Conservation (phyloP, 2,329 filamentous ascomycete species). For the Metarhizium guizhouense region DNA sequence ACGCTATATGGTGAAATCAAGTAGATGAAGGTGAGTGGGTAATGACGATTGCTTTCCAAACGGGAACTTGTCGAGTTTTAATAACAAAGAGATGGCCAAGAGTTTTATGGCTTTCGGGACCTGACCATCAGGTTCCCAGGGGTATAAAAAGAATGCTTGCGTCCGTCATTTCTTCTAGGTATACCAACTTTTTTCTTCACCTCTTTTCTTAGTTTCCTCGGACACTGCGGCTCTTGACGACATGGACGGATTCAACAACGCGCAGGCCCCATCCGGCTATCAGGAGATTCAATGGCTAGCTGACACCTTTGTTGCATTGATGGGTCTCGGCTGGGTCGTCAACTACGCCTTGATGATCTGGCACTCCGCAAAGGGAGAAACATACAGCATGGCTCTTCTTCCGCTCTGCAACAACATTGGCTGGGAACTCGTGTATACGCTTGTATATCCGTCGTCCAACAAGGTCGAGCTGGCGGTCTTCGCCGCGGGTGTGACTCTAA, state of each 20-base stretch:
- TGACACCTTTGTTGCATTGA: constrained; percentile 6
- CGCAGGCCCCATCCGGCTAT: constrained; percentile 6
- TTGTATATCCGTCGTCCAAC: constrained; percentile 8
- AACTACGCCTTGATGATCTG: constrained; percentile 10
- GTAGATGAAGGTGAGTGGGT: too few species aligned
- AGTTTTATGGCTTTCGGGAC: background rate
- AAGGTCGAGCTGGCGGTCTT: constrained; percentile 8
- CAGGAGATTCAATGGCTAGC: constrained; percentile 8
- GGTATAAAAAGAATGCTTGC: constrained; percentile 1
- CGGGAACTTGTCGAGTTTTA: too few species aligned
- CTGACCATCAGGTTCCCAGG: background rate
- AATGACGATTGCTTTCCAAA: too few species aligned
- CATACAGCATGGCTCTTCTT: constrained; percentile 10
- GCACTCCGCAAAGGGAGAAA: constrained; percentile 6
- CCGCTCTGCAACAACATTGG: constrained; percentile 11
- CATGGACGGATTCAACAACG: constrained; percentile 9
- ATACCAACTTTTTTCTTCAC: background rate
- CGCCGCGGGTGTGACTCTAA: constrained; percentile 5
- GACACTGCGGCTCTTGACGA: too few species aligned
- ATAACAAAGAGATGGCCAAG: too few species aligned
- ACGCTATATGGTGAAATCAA: too few species aligned
- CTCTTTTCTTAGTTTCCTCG: background rate
- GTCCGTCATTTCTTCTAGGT: background rate
- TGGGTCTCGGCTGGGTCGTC: constrained; percentile 10
- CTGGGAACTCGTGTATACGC: constrained; percentile 9